Evolutionary conservation across 2,329 filamentous ascomycete species (phyloP).

Genomic region (Chrysoporthe austroafricana): DNA sequence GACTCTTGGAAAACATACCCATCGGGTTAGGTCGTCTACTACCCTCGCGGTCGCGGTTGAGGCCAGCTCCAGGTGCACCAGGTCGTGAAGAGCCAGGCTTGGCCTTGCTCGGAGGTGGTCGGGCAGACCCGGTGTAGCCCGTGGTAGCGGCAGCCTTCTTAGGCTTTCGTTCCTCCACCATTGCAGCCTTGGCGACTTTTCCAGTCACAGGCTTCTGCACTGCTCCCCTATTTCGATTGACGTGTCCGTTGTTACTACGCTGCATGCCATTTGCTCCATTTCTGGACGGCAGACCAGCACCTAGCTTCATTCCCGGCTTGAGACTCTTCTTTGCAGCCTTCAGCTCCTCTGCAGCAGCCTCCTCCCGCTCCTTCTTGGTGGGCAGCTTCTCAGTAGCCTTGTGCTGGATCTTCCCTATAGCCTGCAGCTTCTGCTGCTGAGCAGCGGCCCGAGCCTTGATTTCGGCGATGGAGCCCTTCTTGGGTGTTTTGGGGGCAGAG

Average conservation of each 20-base stretch:
- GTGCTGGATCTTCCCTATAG: slow-evolving; percentile 73
- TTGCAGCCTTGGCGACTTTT: slow-evolving; percentile 34
- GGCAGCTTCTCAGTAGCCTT: slow-evolving; percentile 70
- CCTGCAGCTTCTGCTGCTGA: slow-evolving; percentile 63
- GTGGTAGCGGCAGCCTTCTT: slow-evolving; percentile 69
- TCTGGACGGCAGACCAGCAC: slow-evolving; percentile 23
- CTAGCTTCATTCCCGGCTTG: slow-evolving; percentile 24
- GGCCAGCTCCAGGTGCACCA: slow-evolving; percentile 30
- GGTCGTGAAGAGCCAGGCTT: slow-evolving; percentile 37
- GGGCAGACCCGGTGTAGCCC: slow-evolving; percentile 67
- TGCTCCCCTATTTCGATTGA: slow-evolving; percentile 15
- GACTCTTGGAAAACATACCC: slow-evolving; percentile 36
- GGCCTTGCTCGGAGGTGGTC: slow-evolving; percentile 52
- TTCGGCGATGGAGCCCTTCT: slow-evolving; percentile 75
- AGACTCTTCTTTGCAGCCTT: slow-evolving; percentile 30
- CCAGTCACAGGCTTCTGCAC: slow-evolving; percentile 19
- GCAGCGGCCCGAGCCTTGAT: slow-evolving; percentile 74
- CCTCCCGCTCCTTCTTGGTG: slow-evolving; percentile 57
- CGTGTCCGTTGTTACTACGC: slow-evolving; percentile 21
- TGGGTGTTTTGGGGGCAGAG: slow-evolving; percentile 54
- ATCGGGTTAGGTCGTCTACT: slow-evolving; percentile 34
- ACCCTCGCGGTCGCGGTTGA: slow-evolving; percentile 30
- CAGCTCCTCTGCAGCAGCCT: slow-evolving; percentile 48
- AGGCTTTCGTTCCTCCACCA: slow-evolving; percentile 57
- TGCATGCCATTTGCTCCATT: slow-evolving; percentile 32